Evolutionary conservation across 768 basidiomycete genomes (phyloP).

Genomic region (Hemileccinum rubropunctum): DNA sequence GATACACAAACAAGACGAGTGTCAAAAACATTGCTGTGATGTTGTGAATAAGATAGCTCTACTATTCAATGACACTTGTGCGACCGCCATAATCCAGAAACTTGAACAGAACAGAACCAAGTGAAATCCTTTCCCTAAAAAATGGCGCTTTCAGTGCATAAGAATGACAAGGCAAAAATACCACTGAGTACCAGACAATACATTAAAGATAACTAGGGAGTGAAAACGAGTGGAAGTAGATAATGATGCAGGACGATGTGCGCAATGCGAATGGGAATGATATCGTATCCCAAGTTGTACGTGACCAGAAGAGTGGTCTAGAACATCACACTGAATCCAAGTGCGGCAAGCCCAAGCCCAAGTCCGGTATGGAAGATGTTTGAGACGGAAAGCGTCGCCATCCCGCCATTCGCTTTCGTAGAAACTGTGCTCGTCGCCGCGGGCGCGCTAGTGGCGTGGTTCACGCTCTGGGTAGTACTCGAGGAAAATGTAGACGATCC

Average conservation of each 20-base stretch:
- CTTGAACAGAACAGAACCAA: neutral
- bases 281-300: neutral
- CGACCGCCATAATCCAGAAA: neutral
- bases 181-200: neutral
- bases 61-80: no score
- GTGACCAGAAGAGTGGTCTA: conserved; percentile 7
- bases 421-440: neutral
- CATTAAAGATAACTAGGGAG: neutral
- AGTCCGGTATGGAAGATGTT: conserved; percentile 14
- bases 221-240: neutral
- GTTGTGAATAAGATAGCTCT: neutral
- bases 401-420: conserved; percentile 8
- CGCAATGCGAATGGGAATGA: neutral
- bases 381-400: neutral
- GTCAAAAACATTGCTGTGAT: conserved; percentile 1
- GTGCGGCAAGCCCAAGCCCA: conserved; percentile 16
- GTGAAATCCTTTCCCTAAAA: neutral
- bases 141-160: neutral
- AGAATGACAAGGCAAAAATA: neutral
- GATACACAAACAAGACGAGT: neutral
- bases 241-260: neutral
- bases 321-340: conserved; percentile 16
- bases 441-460: neutral
- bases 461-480: neutral
- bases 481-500: neutral